Base-by-base conservation (phyloP, 192 early-diverging fungal genomes). In the Coemansia sp. region DNA sequence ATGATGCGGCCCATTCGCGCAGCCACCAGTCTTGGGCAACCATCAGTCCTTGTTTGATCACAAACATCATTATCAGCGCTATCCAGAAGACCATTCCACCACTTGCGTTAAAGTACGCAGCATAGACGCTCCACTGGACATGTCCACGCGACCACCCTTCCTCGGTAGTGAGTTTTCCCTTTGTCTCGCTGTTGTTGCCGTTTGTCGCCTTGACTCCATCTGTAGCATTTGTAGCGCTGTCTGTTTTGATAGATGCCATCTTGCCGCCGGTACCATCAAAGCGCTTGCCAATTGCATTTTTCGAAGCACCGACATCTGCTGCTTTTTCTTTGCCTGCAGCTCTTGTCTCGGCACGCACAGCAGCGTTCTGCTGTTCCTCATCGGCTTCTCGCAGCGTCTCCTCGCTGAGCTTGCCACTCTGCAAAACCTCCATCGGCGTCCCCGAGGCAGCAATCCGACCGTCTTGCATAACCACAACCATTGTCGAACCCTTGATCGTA, bases 91-190 rank as follows among this genome's bases (percentile, higher is more conserved):
- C 51, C 35, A 71, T 63, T 15, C 90, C 89, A 18, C 91, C 91
- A 29, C 89, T 87, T 18, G 91, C 89, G 18, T 67, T 56, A 40
- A 89, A 63, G 58, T 97, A 99, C 18, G 85, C 75, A 28, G 84
- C 68, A 81, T 96, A 99, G 4, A 97, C 88, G 15, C 74, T 68
- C 66, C 80, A 85, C 16, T 84, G 69, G 33, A 98, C 95, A 61
- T 86, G 79, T 0, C 97, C 97, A 18, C 86, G 86, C 1, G 86
- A 89, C 63, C 87, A 87, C 42, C 89, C 88, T 74, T 99, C 97
- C 1, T 92, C 91, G 10, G 85, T 67, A 43, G 91, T 91, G 31
- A 98, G 84, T 66, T 91, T 86, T 31, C 85, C 84, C 35, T 42
- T 35, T 12, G n/a, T 18, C 13, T 65, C 53, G 29, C 48, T 34